Conservation (phyloP, 768 basidiomycete genomes). For the Pleurotus eryngii region DNA sequence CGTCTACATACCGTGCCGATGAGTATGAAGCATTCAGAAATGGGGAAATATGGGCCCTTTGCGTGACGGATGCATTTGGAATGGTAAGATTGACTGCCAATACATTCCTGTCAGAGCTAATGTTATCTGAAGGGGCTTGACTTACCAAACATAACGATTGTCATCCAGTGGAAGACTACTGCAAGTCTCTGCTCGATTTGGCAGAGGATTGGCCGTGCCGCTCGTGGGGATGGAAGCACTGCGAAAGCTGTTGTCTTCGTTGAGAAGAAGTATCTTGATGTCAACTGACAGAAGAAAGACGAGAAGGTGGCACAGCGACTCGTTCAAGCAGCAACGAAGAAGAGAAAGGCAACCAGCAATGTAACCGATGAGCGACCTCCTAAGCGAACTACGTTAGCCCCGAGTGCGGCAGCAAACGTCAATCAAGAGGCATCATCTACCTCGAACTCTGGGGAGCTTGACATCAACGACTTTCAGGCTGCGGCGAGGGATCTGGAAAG, state of each 20-base stretch:
- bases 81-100: constrained; percentile 22
- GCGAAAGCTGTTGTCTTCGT: constrained; percentile 23
- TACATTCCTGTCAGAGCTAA: constrained; percentile 6
- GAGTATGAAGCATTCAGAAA: constrained; percentile 11
- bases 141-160: constrained; percentile 26
- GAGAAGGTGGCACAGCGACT: neutral
- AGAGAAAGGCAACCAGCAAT: neutral
- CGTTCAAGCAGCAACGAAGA: neutral
- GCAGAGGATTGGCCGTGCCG: constrained; percentile 32
- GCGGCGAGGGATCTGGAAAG: neutral
- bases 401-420: neutral
- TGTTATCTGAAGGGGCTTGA: constrained; percentile 29
- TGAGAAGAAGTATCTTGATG: constrained; percentile 24
- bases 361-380: neutral
- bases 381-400: neutral
- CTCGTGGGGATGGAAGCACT: constrained; percentile 5
- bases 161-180: constrained; percentile 29
- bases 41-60: constrained; percentile 22
- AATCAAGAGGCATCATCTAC: constrained; percentile 2
- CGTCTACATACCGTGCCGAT: constrained; percentile 14
- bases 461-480: neutral
- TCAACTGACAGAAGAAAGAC: constrained; percentile 13
- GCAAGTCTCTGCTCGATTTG: constrained; percentile 23
- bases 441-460: neutral
- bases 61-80: constrained; percentile 28